phyloP scores from a whole-genome alignment of 305 asterid genomes.

The Vinca major region DNA sequence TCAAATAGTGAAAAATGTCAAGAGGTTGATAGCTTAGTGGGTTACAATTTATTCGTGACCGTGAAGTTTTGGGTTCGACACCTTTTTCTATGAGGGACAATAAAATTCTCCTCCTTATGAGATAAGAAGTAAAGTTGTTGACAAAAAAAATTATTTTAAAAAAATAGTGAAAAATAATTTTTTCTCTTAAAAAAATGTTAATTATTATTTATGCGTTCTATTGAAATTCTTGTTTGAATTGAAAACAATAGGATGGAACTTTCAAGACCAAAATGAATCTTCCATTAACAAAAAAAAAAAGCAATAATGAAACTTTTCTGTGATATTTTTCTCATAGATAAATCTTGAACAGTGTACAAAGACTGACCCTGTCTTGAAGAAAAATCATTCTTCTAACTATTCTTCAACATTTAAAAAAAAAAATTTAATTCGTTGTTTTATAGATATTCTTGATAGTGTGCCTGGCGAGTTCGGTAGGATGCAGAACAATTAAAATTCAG shows the following conservation, averaged over 20 bases:
- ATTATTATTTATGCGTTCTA: not conserved
- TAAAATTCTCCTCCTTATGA: too few relatives aligned
- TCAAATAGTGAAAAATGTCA: too few relatives aligned
- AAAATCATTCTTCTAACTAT: slow-evolving; percentile 5
- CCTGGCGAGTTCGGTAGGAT: not conserved
- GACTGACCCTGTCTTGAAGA: slow-evolving; percentile 10
- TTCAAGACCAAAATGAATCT: not conserved
- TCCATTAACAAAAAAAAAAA: not conserved
- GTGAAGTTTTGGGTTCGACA: too few relatives aligned
- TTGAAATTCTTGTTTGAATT: not conserved
- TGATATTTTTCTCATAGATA: not conserved
- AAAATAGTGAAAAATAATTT: too few relatives aligned
- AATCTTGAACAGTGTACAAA: slow-evolving; percentile 2
- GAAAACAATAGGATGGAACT: not conserved
- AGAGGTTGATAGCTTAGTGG: too few relatives aligned
- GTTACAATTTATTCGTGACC: too few relatives aligned
- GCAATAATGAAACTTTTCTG: not conserved
- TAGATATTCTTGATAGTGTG: slow-evolving; percentile 25
- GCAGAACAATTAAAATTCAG: too few relatives aligned
- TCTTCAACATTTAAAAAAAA: not conserved
- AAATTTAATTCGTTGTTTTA: slow-evolving; percentile 1
- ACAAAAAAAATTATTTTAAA: too few relatives aligned
- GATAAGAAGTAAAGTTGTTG: too few relatives aligned
- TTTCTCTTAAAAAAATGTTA: too few relatives aligned
- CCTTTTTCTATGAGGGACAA: too few relatives aligned